Conservation (phyloP, 805 yeast species). For the Yarrowia sp. region DNA sequence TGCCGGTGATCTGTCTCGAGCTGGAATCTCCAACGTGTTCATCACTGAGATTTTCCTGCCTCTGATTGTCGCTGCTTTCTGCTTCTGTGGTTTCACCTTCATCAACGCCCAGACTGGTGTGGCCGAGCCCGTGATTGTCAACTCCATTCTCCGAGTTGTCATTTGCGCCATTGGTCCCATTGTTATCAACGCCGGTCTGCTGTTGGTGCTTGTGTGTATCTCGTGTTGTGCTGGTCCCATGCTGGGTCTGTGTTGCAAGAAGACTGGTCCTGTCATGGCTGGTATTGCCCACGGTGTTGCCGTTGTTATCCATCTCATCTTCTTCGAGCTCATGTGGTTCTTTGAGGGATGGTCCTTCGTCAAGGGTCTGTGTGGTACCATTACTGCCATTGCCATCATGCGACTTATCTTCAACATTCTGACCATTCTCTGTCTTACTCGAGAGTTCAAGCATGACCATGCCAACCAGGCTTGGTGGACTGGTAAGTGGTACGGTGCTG, state of each 20-base stretch:
- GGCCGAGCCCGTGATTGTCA: slow-evolving; percentile 52
- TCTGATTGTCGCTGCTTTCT: slow-evolving; percentile 68
- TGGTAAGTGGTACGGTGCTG: slow-evolving; percentile 97
- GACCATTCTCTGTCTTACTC: slow-evolving; percentile 78
- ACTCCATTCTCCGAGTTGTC: slow-evolving; percentile 67
- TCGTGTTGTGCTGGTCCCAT: slow-evolving; percentile 98
- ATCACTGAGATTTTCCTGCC: slow-evolving; percentile 84
- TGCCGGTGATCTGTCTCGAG: slow-evolving; percentile 72
- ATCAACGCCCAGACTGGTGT: slow-evolving; percentile 91
- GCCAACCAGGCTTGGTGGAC: slow-evolving; percentile 99
- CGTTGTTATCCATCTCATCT: slow-evolving; percentile 82
- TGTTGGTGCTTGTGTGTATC: slow-evolving; percentile 75
- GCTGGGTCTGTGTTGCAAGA: slow-evolving; percentile 92
- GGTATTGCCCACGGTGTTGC: slow-evolving; percentile 96
- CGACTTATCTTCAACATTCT: slow-evolving; percentile 84
- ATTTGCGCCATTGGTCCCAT: slow-evolving; percentile 83
- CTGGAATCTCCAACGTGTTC: slow-evolving; percentile 77
- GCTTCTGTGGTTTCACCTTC: slow-evolving; percentile 76
- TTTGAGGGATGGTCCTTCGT: slow-evolving; percentile 90
- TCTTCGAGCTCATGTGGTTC: slow-evolving; percentile 97
- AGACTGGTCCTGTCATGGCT: slow-evolving; percentile 94
- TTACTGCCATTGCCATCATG: slow-evolving; percentile 85
- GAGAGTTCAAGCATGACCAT: slow-evolving; percentile 96
- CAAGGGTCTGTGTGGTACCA: slow-evolving; percentile 84
- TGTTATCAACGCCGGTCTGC: slow-evolving; percentile 84